Evolutionary conservation across 2,329 filamentous ascomycete genomes (phyloP).

Genomic region (Sarocladium strictum): DNA sequence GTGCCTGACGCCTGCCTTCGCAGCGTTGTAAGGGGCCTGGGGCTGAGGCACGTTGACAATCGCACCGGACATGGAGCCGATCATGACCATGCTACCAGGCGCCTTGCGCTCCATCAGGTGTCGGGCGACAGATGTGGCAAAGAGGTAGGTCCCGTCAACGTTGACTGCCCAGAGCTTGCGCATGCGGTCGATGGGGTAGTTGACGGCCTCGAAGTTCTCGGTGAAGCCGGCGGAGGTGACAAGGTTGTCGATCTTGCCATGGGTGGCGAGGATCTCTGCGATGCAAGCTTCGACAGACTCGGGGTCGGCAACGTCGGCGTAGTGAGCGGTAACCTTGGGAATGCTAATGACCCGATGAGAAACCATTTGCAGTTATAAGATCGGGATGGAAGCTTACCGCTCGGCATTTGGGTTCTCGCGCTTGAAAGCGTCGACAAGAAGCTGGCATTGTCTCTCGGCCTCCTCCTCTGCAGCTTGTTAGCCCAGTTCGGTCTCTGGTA

Average conservation of each 20-base stretch:
- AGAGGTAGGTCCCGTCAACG: slow-evolving; percentile 86
- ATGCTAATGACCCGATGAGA: slow-evolving; percentile 36
- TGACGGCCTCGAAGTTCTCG: slow-evolving; percentile 88
- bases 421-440: slow-evolving; percentile 69
- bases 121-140: slow-evolving; percentile 76
- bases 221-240: slow-evolving; percentile 97
- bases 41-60: slow-evolving; percentile 96
- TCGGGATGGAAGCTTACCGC: slow-evolving; percentile 38
- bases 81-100: slow-evolving; percentile 83
- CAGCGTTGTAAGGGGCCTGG: slow-evolving; percentile 87
- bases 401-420: slow-evolving; percentile 72
- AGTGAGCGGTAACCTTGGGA: slow-evolving; percentile 84
- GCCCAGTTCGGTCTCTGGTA: background rate
- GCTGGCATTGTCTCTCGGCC: slow-evolving; percentile 68
- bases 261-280: slow-evolving; percentile 48
- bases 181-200: slow-evolving; percentile 85
- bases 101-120: slow-evolving; percentile 80
- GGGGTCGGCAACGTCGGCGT: slow-evolving; percentile 77
- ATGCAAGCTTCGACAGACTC: slow-evolving; percentile 72
- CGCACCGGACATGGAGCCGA: slow-evolving; percentile 88
- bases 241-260: slow-evolving; percentile 82
- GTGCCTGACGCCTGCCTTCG: slow-evolving; percentile 89
- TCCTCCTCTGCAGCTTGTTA: slow-evolving; percentile 83
- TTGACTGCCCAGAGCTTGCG: slow-evolving; percentile 94
- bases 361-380: background rate